phyloP scores from a whole-genome alignment of 108 stramenopile species.

The Cyclotella choctawhatcheeana region DNA sequence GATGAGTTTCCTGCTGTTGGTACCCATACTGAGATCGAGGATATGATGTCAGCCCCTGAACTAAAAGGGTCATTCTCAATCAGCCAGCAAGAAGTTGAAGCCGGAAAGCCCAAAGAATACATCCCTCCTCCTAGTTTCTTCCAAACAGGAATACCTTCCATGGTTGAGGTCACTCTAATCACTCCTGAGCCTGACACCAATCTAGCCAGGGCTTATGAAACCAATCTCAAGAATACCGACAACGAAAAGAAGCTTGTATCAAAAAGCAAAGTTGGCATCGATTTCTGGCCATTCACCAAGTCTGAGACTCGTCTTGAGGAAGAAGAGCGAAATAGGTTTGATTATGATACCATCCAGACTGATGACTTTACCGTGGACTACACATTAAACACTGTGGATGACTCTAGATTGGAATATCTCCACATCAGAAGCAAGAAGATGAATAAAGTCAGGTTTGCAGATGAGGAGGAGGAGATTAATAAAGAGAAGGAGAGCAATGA shows the following conservation, averaged over 20 bases:
- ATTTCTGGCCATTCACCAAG: slow-evolving; percentile 23
- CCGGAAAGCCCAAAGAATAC: slow-evolving; percentile 46
- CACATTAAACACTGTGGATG: slow-evolving; percentile 35
- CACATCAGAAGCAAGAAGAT: slow-evolving; percentile 12
- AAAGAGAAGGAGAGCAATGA: background rate
- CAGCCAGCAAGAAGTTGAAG: slow-evolving; percentile 49
- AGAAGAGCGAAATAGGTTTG: slow-evolving; percentile 23
- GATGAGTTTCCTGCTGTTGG: slow-evolving; percentile 17
- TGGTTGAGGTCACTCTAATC: slow-evolving; percentile 26
- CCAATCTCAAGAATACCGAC: slow-evolving; percentile 39
- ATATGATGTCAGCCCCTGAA: slow-evolving; percentile 23
- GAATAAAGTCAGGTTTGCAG: slow-evolving; percentile 1
- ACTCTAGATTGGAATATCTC: slow-evolving; percentile 23
- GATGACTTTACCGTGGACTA: slow-evolving; percentile 41
- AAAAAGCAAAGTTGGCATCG: slow-evolving; percentile 8
- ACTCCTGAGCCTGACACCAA: slow-evolving; percentile 22
- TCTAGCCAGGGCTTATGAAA: slow-evolving; percentile 33
- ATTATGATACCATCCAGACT: slow-evolving; percentile 44
- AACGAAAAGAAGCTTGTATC: slow-evolving; percentile 14
- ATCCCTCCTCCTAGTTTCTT: slow-evolving; percentile 48
- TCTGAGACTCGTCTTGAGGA: background rate
- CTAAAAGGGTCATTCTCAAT: slow-evolving; percentile 30
- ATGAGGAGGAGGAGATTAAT: background rate
- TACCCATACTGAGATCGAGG: background rate
- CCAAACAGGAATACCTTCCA: slow-evolving; percentile 28